These are phyloP conservation scores for Drechslerella dactyloides DNA, from an alignment of 2,329 filamentous ascomycete species.

Conservation along the genomic window DNA sequence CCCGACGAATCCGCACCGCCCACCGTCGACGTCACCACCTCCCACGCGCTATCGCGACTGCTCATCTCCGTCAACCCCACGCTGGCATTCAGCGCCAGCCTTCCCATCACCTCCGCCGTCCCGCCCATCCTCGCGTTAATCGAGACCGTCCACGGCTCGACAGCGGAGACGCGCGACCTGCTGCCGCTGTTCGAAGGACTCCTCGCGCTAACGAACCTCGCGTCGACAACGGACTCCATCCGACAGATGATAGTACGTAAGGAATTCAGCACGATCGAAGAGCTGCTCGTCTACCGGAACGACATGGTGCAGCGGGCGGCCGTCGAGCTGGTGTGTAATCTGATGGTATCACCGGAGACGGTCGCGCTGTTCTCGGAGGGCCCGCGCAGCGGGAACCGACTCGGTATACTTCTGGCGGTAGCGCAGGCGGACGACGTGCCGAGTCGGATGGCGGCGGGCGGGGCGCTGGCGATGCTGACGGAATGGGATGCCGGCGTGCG, in stretches of 20 bases:
- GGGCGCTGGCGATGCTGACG: conserved; percentile 83
- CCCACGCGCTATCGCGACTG: conserved; percentile 81
- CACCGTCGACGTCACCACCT: conserved; percentile 65
- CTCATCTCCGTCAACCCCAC: conserved; percentile 84
- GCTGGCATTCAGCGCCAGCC: conserved; percentile 80
- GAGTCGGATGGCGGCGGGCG: conserved; percentile 83
- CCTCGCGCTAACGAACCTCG: conserved; percentile 91
- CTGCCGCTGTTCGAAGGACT: conserved; percentile 88
- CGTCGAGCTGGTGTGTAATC: conserved; percentile 88
- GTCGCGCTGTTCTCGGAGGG: conserved; percentile 73
- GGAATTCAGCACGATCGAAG: conserved; percentile 78
- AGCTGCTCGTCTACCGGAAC: conserved; percentile 79
- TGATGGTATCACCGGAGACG: conserved; percentile 73
- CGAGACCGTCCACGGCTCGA: conserved; percentile 64
- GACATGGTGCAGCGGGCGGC: conserved; percentile 78
- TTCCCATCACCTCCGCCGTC: conserved; percentile 78
- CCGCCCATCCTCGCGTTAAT: conserved; percentile 80
- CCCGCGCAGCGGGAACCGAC: conserved; percentile 64
- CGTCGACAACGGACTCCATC: conserved; percentile 65
- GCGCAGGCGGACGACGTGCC: conserved; percentile 82
- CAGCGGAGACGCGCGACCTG: conserved; percentile 71
- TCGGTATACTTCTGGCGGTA: conserved; percentile 85
- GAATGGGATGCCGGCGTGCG: conserved; percentile 76
- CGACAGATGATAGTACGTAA: conserved; percentile 73
- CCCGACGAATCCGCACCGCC: conserved; percentile 52